Evolutionary conservation across 208 protist species (phyloP).

Genomic region (Crithidia expoeki): DNA sequence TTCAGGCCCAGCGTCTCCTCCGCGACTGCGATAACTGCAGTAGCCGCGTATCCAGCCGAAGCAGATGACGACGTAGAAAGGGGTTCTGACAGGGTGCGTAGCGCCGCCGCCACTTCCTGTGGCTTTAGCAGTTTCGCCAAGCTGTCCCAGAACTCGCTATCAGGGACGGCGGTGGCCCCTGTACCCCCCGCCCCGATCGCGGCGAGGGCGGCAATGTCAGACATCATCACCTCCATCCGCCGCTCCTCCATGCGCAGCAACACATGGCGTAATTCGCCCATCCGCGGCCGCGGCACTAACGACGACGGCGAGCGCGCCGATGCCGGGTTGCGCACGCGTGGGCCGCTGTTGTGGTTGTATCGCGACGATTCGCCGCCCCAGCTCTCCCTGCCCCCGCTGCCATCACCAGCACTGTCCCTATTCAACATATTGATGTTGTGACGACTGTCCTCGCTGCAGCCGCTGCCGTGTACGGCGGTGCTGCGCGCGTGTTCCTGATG

Average conservation of each 20-base stretch:
- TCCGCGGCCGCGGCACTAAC: conserved; percentile 22
- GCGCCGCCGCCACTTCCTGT: conserved; percentile 19
- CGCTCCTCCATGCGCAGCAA: conserved; percentile 54
- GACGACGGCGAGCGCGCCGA: conserved; percentile 14
- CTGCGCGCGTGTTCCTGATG: conserved; percentile 20
- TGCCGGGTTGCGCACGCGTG: conserved; percentile 12
- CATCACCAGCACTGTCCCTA: neutral
- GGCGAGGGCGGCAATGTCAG: conserved; percentile 36
- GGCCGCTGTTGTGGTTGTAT: conserved; percentile 1
- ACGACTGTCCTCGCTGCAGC: neutral
- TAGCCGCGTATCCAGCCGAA: neutral
- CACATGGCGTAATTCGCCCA: conserved; percentile 40
- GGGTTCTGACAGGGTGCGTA: conserved; percentile 2
- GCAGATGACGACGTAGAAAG: neutral
- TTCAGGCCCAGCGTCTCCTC: conserved; percentile 20
- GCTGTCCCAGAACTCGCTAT: conserved; percentile 28
- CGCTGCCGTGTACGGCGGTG: conserved; percentile 2
- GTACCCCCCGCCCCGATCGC: conserved; percentile 23
- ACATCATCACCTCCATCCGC: conserved; percentile 31
- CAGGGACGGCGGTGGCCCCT: conserved; percentile 15
- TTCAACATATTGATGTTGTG: too few relatives aligned
- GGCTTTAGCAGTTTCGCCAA: conserved; percentile 22
- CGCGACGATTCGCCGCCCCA: neutral
- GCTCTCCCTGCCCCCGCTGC: neutral
- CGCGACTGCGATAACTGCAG: neutral